Evolutionary conservation across 257 asterid genomes (phyloP).

Genomic region (Datura wrightii): DNA sequence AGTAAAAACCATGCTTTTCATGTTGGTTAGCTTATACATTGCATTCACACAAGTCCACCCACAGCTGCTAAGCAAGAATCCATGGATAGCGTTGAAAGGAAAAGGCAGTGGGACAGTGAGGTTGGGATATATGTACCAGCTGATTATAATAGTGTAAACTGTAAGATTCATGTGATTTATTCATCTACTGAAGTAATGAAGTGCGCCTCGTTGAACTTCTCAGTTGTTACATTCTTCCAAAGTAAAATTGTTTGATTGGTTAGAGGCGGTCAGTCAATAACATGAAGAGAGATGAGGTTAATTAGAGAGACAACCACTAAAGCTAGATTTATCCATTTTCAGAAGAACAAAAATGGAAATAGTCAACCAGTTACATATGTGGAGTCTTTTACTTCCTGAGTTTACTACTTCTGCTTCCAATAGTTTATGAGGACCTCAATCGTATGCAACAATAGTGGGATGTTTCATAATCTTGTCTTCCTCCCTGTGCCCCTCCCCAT

Average conservation of each 20-base stretch:
- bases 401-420: not conserved
- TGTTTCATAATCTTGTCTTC: not conserved
- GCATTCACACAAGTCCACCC: slow-evolving; percentile 8
- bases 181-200: not conserved
- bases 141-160: not conserved
- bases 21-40: slow-evolving; percentile 1
- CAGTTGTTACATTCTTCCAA: slow-evolving; percentile 16
- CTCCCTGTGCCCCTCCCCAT: not conserved
- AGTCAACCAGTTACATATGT: not conserved
- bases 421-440: slow-evolving; percentile 7
- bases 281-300: not conserved
- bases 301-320: not conserved
- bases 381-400: slow-evolving; percentile 19
- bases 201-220: slow-evolving; percentile 1
- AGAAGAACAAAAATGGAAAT: slow-evolving; percentile 17
- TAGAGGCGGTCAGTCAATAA: slow-evolving; percentile 5
- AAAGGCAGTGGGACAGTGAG: not conserved
- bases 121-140: not conserved
- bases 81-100: not conserved
- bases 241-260: not conserved
- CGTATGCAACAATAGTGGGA: not conserved
- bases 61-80: not conserved
- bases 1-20: not conserved
- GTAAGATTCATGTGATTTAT: not conserved
- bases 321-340: slow-evolving; percentile 15